Evolutionary conservation across 306 rosid genomes (phyloP).

Genomic region (Cucurbita argyrosperma): DNA sequence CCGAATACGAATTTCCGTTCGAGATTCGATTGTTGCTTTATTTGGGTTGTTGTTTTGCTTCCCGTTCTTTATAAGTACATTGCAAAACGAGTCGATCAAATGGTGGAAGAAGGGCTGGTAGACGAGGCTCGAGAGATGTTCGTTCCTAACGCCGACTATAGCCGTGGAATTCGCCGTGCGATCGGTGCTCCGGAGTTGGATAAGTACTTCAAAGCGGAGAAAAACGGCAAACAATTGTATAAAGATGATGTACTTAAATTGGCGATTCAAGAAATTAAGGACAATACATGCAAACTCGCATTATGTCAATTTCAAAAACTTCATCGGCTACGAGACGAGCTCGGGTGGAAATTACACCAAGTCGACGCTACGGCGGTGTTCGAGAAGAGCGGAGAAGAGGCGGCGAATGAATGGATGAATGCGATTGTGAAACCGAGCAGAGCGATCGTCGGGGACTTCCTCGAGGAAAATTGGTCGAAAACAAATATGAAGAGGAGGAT

Average conservation of each 20-base stretch:
- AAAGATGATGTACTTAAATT: background rate
- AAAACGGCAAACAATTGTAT: background rate
- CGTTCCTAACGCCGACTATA: slow-evolving; percentile 4
- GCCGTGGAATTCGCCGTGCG: slow-evolving; percentile 9
- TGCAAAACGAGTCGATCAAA: slow-evolving; percentile 14
- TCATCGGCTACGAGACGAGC: background rate
- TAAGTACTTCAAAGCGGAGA: background rate
- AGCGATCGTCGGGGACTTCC: background rate
- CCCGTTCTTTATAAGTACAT: background rate
- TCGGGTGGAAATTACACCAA: slow-evolving; percentile 14
- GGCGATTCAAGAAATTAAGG: slow-evolving; percentile 2
- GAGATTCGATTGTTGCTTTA: slow-evolving; percentile 13
- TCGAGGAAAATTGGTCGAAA: background rate
- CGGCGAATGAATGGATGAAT: slow-evolving; percentile 7
- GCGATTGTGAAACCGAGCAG: slow-evolving; percentile 14
- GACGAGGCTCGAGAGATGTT: slow-evolving; percentile 10
- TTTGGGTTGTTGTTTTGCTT: slow-evolving; percentile 13
- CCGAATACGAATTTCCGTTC: background rate
- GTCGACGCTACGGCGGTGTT: slow-evolving; percentile 16
- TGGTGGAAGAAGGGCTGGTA: slow-evolving; percentile 18
- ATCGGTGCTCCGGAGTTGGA: slow-evolving; percentile 20
- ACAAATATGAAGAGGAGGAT: too few relatives aligned
- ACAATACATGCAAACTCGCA: slow-evolving; percentile 10
- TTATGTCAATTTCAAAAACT: slow-evolving; percentile 10
- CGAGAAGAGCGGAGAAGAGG: background rate